Evolutionary conservation across 352 stramenopile genomes (phyloP), one percentile per base, ranked within the genome.

Genomic region (Globisporangium acanthophoron): DNA sequence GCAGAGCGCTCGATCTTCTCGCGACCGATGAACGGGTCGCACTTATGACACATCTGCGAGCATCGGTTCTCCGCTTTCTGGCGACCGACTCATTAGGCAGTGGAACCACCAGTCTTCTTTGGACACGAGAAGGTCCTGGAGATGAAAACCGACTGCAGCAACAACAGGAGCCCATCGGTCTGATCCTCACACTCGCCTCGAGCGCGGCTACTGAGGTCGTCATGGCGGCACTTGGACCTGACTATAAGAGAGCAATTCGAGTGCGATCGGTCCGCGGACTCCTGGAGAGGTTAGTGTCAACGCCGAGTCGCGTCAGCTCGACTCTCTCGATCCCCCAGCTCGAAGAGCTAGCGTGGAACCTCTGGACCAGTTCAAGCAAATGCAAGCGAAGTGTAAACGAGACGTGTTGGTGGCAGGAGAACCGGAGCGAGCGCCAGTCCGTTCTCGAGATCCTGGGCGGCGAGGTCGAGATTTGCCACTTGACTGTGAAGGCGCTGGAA

Each of bases 371-470:
- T 24, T 2, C 24, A 20, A 9, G 2, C 12, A 16, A 27, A 3
- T 5, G 13, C 27, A 18, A 37, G n/a, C 1, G 18, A 41, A 7
- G 3, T 18, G 5, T 3, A 3, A 43, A 43, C 40, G 64, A 31
- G 21, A 13, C 51, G 18, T 29, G 61, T 13, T 76, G 70, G 68
- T 71, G 75, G 33, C 60, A 76, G 54, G 49, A 52, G 6, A 66
- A 29, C 29, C 52, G 39, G 0, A 6, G 12, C 2, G 54, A 54
- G 29, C 31, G 29, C 12, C 60, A 66, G 33, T 57, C 73, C 3
- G 31, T 52, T 2, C 52, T 94, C 0, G 70, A 89, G 31, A 56
- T 78, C 16, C 49, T 96, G 7, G 83, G 70, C n/a, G 88, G 89
- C 20, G 76, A 93, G 0, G 75, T 93, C 5, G 64, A 87, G 12